These are phyloP conservation scores for Penicillium bialowiezense DNA, from an alignment of 495 filamentous ascomycete species.

Conservation along the genomic window DNA sequence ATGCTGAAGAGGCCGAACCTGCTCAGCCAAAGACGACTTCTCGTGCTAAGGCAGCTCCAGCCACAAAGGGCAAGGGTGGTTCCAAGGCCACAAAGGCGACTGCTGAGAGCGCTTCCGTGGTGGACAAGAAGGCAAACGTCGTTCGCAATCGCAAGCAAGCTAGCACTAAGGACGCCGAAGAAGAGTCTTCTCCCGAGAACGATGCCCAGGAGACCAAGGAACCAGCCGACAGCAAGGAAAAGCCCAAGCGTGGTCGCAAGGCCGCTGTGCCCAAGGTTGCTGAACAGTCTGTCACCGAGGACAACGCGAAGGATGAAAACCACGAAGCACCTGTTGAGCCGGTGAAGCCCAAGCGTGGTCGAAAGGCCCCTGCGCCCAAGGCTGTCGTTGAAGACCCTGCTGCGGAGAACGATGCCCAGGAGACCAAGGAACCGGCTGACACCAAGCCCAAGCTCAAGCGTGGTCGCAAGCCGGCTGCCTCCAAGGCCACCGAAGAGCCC, in stretches of 20 bases:
- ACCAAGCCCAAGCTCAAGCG: background rate
- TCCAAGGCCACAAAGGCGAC: slow-evolving; percentile 32
- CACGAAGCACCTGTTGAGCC: too few relatives aligned
- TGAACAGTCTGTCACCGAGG: background rate
- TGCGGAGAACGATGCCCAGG: slow-evolving; percentile 14
- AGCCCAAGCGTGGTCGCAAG: slow-evolving; percentile 13
- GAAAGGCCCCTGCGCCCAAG: background rate
- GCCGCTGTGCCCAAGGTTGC: background rate
- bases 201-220: background rate
- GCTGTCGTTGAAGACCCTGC: slow-evolving; percentile 3
- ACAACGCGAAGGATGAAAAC: too few relatives aligned
- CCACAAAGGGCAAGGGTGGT: background rate
- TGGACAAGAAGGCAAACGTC: slow-evolving; percentile 16
- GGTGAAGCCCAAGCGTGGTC: background rate
- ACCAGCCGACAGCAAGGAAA: slow-evolving; percentile 2
- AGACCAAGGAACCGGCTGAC: background rate
- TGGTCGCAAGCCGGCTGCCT: background rate
- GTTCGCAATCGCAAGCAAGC: slow-evolving; percentile 3
- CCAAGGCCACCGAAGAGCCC: background rate
- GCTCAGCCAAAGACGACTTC: background rate
- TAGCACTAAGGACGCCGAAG: slow-evolving; percentile 26
- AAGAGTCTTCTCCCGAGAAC: slow-evolving; percentile 26
- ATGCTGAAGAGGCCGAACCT: slow-evolving; percentile 20
- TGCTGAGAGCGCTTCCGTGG: background rate
- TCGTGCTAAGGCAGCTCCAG: background rate